Evolutionary conservation across 768 basidiomycete genomes (phyloP).

Genomic region (Rickenella mellea): DNA sequence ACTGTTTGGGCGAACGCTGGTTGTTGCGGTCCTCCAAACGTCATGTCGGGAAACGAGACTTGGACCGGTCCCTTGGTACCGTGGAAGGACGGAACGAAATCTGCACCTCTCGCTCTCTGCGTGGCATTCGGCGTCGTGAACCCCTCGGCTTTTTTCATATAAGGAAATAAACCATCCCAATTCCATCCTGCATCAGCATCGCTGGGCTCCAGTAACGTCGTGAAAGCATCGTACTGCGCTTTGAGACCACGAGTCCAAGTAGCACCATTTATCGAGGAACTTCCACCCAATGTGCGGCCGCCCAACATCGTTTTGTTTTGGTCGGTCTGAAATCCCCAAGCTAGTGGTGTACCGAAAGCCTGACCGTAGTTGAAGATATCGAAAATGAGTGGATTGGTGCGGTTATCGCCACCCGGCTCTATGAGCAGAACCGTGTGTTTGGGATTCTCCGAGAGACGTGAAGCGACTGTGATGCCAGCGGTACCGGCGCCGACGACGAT

Average conservation of each 20-base stretch:
- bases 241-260: constrained; percentile 33
- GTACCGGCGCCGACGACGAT: constrained; percentile 32
- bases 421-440: constrained; percentile 35
- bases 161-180: constrained; percentile 19
- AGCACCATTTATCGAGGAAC: constrained; percentile 38
- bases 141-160: constrained; percentile 29
- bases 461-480: constrained; percentile 40
- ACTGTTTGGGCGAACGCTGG: constrained; percentile 38
- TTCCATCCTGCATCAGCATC: constrained; percentile 18
- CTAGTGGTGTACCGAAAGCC: constrained; percentile 32
- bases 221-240: constrained; percentile 36
- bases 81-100: constrained; percentile 38
- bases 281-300: constrained; percentile 32
- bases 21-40: constrained; percentile 51
- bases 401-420: constrained; percentile 42
- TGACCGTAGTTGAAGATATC: constrained; percentile 35
- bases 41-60: constrained; percentile 39
- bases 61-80: constrained; percentile 45
- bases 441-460: constrained; percentile 35
- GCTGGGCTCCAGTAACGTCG: constrained; percentile 20
- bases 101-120: constrained; percentile 37
- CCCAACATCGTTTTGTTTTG: constrained; percentile 29
- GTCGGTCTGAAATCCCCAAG: constrained; percentile 38
- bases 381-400: constrained; percentile 32
- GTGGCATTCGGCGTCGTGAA: constrained; percentile 39